Conservation (phyloP, 2,329 filamentous ascomycete species). For the Penicillium italicum region DNA sequence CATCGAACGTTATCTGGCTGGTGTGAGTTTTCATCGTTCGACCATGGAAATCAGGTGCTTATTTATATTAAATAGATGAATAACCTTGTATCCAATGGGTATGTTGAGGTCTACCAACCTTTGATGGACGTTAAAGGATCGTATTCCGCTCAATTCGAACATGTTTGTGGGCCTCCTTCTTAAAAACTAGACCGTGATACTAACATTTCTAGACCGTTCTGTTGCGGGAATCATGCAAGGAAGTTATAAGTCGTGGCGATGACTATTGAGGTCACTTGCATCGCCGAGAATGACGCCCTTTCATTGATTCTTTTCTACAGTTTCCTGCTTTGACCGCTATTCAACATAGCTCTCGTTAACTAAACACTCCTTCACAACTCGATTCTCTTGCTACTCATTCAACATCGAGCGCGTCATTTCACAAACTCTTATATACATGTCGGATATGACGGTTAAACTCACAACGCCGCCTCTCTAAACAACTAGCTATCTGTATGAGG, state of each 20-base stretch:
- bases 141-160: conserved; percentile 64
- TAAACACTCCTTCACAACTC: neutral
- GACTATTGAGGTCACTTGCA: conserved; percentile 44
- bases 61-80: conserved; percentile 49
- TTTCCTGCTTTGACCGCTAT: neutral
- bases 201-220: conserved; percentile 45
- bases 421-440: too few species aligned
- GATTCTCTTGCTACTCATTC: neutral
- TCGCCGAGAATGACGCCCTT: neutral
- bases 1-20: conserved; percentile 56
- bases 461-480: too few species aligned
- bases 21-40: conserved; percentile 40
- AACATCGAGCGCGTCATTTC: neutral
- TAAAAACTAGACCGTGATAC: conserved; percentile 4
- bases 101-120: conserved; percentile 57
- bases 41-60: neutral
- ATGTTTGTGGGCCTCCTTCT: conserved; percentile 35
- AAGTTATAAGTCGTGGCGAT: conserved; percentile 52
- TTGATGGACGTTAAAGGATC: conserved; percentile 58
- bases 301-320: neutral
- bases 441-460: too few species aligned
- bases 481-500: too few species aligned
- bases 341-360: neutral
- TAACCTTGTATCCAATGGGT: conserved; percentile 53
- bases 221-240: conserved; percentile 46